A percentile compares a stretch with the other conserved stretches of the same genome.
Evolutionary conservation across 352 stramenopile genomes (phyloP).

Genomic region (Pythium scleroteichum): DNA sequence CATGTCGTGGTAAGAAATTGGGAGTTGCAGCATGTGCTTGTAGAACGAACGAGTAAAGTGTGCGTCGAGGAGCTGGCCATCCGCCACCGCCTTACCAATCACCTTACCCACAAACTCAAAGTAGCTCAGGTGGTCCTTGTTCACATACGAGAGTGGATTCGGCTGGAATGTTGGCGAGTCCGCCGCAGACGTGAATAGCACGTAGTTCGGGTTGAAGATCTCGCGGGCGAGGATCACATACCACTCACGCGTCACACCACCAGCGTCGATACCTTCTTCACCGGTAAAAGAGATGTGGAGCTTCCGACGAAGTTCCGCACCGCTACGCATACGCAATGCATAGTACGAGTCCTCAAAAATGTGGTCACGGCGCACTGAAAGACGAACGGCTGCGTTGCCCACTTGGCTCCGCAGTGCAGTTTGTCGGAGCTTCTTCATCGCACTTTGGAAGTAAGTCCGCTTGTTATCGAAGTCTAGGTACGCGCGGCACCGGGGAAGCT

Average conservation of each 20-base stretch:
- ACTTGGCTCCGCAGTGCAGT: slow-evolving; percentile 83
- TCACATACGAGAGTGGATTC: slow-evolving; percentile 98
- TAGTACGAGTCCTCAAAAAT: slow-evolving; percentile 99
- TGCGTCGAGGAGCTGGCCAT: slow-evolving; percentile 98
- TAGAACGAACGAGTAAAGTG: slow-evolving; percentile 99
- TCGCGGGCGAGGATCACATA: slow-evolving; percentile 99
- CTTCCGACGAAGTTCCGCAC: slow-evolving; percentile 96
- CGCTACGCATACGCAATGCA: slow-evolving; percentile 95
- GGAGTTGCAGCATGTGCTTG: slow-evolving; percentile 98
- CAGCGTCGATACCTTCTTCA: slow-evolving; percentile 99
- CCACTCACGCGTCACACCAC: slow-evolving; percentile 98
- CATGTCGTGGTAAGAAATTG: slow-evolving; percentile 98
- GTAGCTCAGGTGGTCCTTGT: slow-evolving; percentile 98
- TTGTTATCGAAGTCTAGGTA: slow-evolving; percentile 99
- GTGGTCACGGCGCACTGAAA: slow-evolving; percentile 92
- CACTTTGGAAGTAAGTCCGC: slow-evolving; percentile 97
- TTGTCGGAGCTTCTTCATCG: slow-evolving; percentile 91
- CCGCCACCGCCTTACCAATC: slow-evolving; percentile 98
- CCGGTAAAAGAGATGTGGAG: slow-evolving; percentile 98
- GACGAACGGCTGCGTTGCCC: slow-evolving; percentile 87
- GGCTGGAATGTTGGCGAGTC: slow-evolving; percentile 99
- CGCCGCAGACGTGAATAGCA: slow-evolving; percentile 98
- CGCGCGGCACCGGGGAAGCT: slow-evolving; percentile 92
- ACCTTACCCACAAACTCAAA: slow-evolving; percentile 98
- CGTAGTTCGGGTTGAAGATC: slow-evolving; percentile 99